Percentiles rank a stretch among this genome's conserved stretches.
phyloP scores from a whole-genome alignment of 257 asterid species.

The Solanum habrochaites region DNA sequence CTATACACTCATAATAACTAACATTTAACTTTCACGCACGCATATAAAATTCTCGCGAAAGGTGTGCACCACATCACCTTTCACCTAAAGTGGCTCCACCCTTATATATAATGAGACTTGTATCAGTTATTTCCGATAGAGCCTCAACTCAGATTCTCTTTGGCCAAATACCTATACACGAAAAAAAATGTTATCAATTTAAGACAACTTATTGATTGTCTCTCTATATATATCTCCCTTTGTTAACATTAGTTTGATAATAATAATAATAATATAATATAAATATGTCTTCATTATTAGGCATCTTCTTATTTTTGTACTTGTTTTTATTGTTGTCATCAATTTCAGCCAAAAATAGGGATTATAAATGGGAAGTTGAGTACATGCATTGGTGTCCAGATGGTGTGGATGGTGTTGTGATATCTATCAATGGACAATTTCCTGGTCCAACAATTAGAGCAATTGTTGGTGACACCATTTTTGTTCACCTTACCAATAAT shows the following conservation, averaged over 20 bases:
- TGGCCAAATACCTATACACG: not conserved
- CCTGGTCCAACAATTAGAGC: conserved; percentile 85
- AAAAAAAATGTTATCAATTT: not conserved
- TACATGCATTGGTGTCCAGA: conserved; percentile 66
- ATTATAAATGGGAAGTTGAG: conserved; percentile 54
- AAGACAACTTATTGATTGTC: not conserved
- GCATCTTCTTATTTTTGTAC: not conserved
- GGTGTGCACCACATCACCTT: too few relatives aligned
- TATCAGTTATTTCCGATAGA: not conserved
- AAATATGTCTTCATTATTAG: not conserved
- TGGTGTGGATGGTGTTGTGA: conserved; percentile 41
- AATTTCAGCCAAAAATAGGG: conserved; percentile 19
- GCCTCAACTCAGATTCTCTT: not conserved
- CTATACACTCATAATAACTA: too few relatives aligned
- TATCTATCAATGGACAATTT: conserved; percentile 62
- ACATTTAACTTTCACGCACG: too few relatives aligned
- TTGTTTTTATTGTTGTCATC: not conserved
- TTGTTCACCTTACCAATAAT: conserved; percentile 50
- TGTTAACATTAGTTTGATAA: not conserved
- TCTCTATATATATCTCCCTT: not conserved
- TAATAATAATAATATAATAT: too few relatives aligned
- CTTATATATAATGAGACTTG: not conserved
- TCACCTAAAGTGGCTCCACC: too few relatives aligned
- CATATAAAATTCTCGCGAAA: too few relatives aligned
- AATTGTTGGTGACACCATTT: conserved; percentile 48